Evolutionary conservation across 371 early-diverging fungal species (phyloP).

Genomic region (Lichtheimia corymbifera): DNA sequence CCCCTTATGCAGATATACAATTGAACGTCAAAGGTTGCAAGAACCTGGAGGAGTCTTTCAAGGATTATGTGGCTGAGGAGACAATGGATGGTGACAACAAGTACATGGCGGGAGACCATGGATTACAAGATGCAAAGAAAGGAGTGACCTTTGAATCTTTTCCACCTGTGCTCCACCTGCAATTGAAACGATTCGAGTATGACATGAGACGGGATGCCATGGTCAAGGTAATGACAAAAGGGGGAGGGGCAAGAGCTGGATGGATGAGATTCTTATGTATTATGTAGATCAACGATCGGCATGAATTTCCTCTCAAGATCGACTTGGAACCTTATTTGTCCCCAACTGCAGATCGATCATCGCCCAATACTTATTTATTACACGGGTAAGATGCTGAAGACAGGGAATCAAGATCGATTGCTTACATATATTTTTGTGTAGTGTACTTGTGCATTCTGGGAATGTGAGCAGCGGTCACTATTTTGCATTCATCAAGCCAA

Average conservation of each 20-base stretch:
- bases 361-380: conserved; percentile 75
- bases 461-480: conserved; percentile 97
- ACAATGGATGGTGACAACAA: conserved; percentile 97
- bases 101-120: conserved; percentile 95
- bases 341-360: conserved; percentile 60
- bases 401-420: conserved; percentile 10
- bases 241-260: too few species aligned
- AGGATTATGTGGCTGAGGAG: conserved; percentile 86
- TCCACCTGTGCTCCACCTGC: conserved; percentile 97
- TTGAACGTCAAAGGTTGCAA: conserved; percentile 94
- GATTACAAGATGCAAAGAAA: conserved; percentile 96
- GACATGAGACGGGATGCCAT: conserved; percentile 89
- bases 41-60: conserved; percentile 88
- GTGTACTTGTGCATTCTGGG: conserved; percentile 98
- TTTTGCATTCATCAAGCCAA: conserved; percentile 89
- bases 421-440: conserved; percentile 14
- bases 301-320: conserved; percentile 92
- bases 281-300: conserved; percentile 92
- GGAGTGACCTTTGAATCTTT: conserved; percentile 95
- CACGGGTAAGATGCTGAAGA: conserved; percentile 64
- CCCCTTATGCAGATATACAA: conserved; percentile 75
- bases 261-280: too few species aligned
- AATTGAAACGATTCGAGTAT: conserved; percentile 98
- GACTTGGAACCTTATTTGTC: conserved; percentile 86
- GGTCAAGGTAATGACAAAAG: conserved; percentile 72